phyloP scores from a whole-genome alignment of 768 basidiomycete genomes.

The Suillus tomentosus region DNA sequence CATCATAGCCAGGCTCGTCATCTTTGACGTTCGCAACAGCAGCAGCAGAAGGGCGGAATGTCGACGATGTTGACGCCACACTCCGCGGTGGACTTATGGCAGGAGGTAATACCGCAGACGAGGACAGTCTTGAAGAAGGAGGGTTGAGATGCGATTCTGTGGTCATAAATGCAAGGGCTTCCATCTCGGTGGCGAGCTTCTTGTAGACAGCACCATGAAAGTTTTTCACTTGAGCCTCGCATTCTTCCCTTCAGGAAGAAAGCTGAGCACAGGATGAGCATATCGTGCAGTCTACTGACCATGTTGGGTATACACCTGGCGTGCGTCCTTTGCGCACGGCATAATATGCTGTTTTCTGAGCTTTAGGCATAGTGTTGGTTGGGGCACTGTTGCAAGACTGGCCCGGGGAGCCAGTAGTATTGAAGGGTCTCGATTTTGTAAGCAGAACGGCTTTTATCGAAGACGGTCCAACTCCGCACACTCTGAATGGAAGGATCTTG shows the following conservation, averaged over 20 bases:
- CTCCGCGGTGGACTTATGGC: background rate
- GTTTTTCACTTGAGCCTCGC: constrained; percentile 66
- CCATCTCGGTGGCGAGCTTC: constrained; percentile 57
- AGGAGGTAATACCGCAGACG: constrained; percentile 31
- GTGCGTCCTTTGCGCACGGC: constrained; percentile 67
- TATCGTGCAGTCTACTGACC: constrained; percentile 46
- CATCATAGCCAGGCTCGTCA: constrained; percentile 36
- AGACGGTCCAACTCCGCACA: background rate
- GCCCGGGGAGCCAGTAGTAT: background rate
- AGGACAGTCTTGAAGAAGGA: constrained; percentile 15
- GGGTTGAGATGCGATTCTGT: constrained; percentile 29
- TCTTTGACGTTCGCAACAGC: constrained; percentile 6
- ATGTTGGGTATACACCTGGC: constrained; percentile 70
- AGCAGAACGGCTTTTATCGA: background rate
- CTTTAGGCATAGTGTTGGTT: constrained; percentile 35
- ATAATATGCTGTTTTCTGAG: constrained; percentile 58
- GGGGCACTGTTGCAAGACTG: background rate
- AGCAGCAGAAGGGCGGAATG: constrained; percentile 9
- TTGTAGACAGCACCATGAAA: constrained; percentile 64
- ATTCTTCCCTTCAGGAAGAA: constrained; percentile 59
- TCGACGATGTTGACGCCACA: background rate
- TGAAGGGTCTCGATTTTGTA: constrained; percentile 3
- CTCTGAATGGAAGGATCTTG: constrained; percentile 4
- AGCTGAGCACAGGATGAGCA: background rate
- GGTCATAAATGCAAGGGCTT: constrained; percentile 60